Conservation (phyloP, 768 basidiomycete genomes). For the Mycena vulgaris region DNA sequence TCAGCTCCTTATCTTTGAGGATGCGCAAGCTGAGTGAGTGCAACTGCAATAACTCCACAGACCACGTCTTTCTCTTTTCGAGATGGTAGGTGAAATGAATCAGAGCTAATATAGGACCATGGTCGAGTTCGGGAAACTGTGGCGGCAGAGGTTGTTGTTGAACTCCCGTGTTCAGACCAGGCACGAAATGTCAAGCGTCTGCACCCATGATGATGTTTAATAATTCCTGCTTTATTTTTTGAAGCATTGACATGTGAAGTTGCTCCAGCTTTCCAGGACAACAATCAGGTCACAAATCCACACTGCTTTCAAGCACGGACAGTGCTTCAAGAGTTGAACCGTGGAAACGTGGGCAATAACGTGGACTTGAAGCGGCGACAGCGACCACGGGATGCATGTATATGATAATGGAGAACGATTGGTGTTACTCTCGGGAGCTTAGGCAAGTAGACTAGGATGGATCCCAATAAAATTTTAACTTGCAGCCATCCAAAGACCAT, state of each 20-base stretch:
- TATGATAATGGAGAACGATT: constrained; percentile 12
- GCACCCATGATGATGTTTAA: neutral
- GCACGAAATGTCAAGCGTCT: constrained; percentile 5
- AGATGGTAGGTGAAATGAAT: neutral
- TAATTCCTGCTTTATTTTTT: neutral
- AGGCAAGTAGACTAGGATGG: constrained; percentile 7
- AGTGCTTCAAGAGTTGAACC: constrained; percentile 19
- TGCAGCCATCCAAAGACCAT: constrained; percentile 11
- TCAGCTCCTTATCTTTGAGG: constrained; percentile 6
- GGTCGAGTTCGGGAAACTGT: constrained; percentile 3
- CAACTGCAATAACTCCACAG: no score
- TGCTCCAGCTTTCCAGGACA: constrained; percentile 15
- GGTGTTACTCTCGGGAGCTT: neutral
- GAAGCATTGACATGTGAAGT: constrained; percentile 2
- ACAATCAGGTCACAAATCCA: constrained; percentile 9
- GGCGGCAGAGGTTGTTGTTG: neutral
- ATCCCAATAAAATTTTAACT: constrained; percentile 15
- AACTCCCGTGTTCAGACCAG: constrained; percentile 3
- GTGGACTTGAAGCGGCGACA: neutral
- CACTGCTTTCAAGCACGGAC: constrained; percentile 9
- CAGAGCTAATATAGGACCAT: constrained; percentile 15
- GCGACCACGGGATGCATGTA: constrained; percentile 10
- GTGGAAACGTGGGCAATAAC: constrained; percentile 10
- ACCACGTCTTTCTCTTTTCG: no score
- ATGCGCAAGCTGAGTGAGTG: constrained; percentile 5